Conservation (phyloP, 371 early-diverging fungal genomes). For the Apophysomyces trapeziformis region DNA sequence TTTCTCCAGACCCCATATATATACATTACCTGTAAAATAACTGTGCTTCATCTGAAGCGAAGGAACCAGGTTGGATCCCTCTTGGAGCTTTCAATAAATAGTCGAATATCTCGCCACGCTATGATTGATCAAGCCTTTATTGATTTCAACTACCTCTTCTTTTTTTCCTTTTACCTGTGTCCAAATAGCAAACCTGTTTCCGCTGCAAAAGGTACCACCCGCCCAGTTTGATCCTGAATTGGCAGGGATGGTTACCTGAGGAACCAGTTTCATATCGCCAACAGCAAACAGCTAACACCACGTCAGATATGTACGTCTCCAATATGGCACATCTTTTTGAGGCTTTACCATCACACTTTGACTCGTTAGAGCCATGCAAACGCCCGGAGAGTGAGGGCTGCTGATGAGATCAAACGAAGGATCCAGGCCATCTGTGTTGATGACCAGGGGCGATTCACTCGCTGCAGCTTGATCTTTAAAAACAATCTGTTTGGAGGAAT, state of each 20-base stretch:
- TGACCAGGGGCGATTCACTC: slow-evolving; percentile 22
- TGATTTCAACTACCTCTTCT: not conserved
- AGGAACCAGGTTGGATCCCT: slow-evolving; percentile 20
- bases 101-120: slow-evolving; percentile 42
- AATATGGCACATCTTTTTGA: not conserved
- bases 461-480: slow-evolving; percentile 39
- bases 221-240: slow-evolving; percentile 34
- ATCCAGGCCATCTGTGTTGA: slow-evolving; percentile 23
- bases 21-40: slow-evolving; percentile 37
- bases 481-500: slow-evolving; percentile 41
- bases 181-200: slow-evolving; percentile 33
- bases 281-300: slow-evolving; percentile 32
- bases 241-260: slow-evolving; percentile 36
- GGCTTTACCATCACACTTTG: slow-evolving; percentile 35
- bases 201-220: slow-evolving; percentile 37
- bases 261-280: slow-evolving; percentile 27
- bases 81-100: slow-evolving; percentile 35
- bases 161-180: slow-evolving; percentile 25
- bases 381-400: slow-evolving; percentile 21
- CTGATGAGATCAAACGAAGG: slow-evolving; percentile 31
- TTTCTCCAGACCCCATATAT: not conserved
- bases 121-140: not conserved
- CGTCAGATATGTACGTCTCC: too few relatives aligned
- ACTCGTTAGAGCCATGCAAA: slow-evolving; percentile 41
- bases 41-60: slow-evolving; percentile 26